phyloP scores from a whole-genome alignment of 2,329 filamentous ascomycete species.

The Scedosporium dehoogii region DNA sequence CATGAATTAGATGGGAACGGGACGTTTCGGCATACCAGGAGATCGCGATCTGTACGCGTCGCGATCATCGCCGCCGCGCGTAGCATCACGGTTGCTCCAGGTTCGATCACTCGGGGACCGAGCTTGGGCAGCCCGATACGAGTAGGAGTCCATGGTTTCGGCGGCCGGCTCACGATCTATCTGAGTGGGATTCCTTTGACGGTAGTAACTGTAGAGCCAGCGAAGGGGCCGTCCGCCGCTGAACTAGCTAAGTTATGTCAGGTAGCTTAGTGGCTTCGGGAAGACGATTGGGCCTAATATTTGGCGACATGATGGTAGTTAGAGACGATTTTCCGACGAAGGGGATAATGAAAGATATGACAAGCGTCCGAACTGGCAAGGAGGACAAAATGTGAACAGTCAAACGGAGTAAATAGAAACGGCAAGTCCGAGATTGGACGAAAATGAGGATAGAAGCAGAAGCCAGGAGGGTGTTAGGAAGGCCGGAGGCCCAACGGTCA shows the following conservation, averaged over 20 bases:
- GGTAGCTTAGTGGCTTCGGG: constrained; percentile 11
- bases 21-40: constrained; percentile 49
- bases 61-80: constrained; percentile 40
- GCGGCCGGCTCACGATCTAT: constrained; percentile 5
- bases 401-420: background rate
- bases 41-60: constrained; percentile 58
- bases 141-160: constrained; percentile 43
- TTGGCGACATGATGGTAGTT: constrained; percentile 44
- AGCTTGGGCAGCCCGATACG: constrained; percentile 40
- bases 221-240: constrained; percentile 15
- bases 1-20: background rate
- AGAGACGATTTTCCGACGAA: constrained; percentile 39
- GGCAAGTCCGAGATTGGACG: background rate
- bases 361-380: constrained; percentile 8
- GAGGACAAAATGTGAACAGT: constrained; percentile 4
- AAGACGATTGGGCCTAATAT: constrained; percentile 29
- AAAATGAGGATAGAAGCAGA: constrained; percentile 1
- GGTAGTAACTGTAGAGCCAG: constrained; percentile 8
- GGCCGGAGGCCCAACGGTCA: background rate
- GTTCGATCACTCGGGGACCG: constrained; percentile 44
- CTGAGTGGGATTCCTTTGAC: constrained; percentile 7
- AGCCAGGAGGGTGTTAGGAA: constrained; percentile 7
- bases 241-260: constrained; percentile 10
- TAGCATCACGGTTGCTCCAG: constrained; percentile 43
- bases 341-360: constrained; percentile 14